Evolutionary conservation across 1,284 basidiomycete genomes (phyloP).

Genomic region (Anthracocystis panici-leucophaei): DNA sequence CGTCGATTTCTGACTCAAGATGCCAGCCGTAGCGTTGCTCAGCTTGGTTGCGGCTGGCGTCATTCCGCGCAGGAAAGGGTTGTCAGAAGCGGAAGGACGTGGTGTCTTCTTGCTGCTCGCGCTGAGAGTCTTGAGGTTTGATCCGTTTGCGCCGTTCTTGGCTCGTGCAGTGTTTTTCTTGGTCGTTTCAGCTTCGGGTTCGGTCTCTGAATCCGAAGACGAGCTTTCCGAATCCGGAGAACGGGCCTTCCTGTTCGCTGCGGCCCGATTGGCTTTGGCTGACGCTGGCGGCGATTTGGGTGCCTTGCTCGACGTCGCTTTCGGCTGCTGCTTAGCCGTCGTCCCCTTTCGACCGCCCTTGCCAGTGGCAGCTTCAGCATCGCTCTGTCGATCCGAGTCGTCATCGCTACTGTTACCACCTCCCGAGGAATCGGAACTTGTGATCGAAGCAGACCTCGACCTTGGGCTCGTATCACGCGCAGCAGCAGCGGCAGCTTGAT

Average conservation of each 20-base stretch:
- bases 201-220: constrained; percentile 23
- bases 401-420: constrained; percentile 29
- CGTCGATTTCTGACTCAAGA: constrained; percentile 23
- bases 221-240: constrained; percentile 6
- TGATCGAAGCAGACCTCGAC: constrained; percentile 41
- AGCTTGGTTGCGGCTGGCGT: constrained; percentile 15
- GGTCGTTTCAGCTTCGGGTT: constrained; percentile 18
- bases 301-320: constrained; percentile 4
- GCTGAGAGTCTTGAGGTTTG: constrained; percentile 9
- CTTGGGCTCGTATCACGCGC: constrained; percentile 9
- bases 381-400: constrained; percentile 19
- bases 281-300: background rate
- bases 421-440: constrained; percentile 45
- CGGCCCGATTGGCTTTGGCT: constrained; percentile 4
- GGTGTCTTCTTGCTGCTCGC: constrained; percentile 5
- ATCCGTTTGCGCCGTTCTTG: background rate
- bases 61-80: constrained; percentile 32
- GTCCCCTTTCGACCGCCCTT: background rate
- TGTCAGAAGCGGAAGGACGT: constrained; percentile 6
- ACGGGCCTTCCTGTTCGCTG: constrained; percentile 1
- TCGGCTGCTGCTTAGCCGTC: background rate
- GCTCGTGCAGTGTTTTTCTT: constrained; percentile 10
- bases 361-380: constrained; percentile 1
- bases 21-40: constrained; percentile 7
- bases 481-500: constrained; percentile 11